A percentile compares a stretch with the other conserved stretches of the same genome.
These are phyloP conservation scores for Ophiobolus disseminans DNA, from an alignment of 2,329 filamentous ascomycete species.

Conservation along the genomic window DNA sequence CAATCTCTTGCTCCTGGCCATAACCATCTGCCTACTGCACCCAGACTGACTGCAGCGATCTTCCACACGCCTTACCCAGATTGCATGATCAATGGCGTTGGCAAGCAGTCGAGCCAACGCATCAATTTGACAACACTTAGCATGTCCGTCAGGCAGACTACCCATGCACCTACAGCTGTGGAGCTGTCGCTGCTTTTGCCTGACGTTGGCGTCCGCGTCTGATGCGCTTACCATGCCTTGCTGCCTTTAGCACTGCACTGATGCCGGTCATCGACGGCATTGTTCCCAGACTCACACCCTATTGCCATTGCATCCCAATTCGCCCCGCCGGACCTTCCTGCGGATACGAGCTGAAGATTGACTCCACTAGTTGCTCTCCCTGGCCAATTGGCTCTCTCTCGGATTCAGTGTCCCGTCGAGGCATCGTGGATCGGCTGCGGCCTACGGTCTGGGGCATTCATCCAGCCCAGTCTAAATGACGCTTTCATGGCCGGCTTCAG, in stretches of 20 bases:
- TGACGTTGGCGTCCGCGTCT: constrained; percentile 42
- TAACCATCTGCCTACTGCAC: constrained; percentile 39
- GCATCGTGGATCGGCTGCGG: constrained; percentile 46
- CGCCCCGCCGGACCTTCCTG: constrained; percentile 34
- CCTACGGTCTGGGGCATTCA: constrained; percentile 36
- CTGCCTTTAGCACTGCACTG: constrained; percentile 44
- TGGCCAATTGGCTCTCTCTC: constrained; percentile 41
- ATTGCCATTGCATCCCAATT: constrained; percentile 43
- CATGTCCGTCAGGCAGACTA: constrained; percentile 48
- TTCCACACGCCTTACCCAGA: constrained; percentile 47
- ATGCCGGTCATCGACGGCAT: constrained; percentile 34
- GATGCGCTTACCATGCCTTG: constrained; percentile 47
- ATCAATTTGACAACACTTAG: constrained; percentile 53
- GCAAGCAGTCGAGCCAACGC: constrained; percentile 51
- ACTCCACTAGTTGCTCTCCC: constrained; percentile 32
- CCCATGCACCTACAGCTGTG: constrained; percentile 48
- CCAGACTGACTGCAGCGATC: constrained; percentile 35
- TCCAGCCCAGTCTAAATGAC: constrained; percentile 46
- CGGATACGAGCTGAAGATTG: constrained; percentile 40
- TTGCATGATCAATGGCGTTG: constrained; percentile 48
- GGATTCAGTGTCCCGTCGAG: constrained; percentile 33
- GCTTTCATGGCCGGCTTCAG: constrained; percentile 43
- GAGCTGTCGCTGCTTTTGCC: constrained; percentile 45
- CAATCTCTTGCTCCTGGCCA: constrained; percentile 17
- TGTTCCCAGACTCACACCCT: constrained; percentile 33